phyloP scores from a whole-genome alignment of 148 eudicot genomes.

The Camellia sinensis region DNA sequence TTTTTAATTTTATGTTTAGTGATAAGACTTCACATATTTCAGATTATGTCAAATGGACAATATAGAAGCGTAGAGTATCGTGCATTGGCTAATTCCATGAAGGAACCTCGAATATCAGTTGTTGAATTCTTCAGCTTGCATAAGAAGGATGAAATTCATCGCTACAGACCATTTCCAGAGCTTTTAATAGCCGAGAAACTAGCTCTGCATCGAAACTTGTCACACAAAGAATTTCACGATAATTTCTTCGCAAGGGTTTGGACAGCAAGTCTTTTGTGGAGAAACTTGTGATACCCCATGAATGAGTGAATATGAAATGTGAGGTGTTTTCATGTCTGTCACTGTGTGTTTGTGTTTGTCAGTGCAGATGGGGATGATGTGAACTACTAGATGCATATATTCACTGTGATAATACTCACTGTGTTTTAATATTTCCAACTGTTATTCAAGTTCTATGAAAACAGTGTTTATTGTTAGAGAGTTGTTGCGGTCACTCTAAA shows the following conservation, averaged over 20 bases:
- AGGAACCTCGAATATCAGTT: constrained; percentile 24
- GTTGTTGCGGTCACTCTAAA: too few species aligned
- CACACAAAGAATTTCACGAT: constrained; percentile 15
- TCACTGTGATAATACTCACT: too few species aligned
- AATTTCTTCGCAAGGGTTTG: constrained; percentile 20
- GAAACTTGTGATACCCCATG: not conserved
- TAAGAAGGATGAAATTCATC: not conserved
- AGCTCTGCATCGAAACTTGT: constrained; percentile 20
- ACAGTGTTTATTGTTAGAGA: too few species aligned
- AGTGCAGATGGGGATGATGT: too few species aligned
- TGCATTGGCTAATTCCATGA: constrained; percentile 21
- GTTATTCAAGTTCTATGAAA: too few species aligned
- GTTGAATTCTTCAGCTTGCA: constrained; percentile 16
- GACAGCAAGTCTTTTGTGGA: constrained; percentile 23
- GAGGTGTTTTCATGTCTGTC: too few species aligned
- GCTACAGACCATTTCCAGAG: constrained; percentile 29
- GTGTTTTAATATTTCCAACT: too few species aligned
- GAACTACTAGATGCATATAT: too few species aligned
- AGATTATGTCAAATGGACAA: constrained; percentile 27
- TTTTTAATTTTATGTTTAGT: too few species aligned
- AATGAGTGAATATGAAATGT: not conserved
- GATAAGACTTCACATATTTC: not conserved
- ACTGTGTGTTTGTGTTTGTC: too few species aligned
- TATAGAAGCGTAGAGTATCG: constrained; percentile 27
- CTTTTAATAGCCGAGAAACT: constrained; percentile 24